Conservation (phyloP, 139 green algal species). For the Micromonas pusilla region DNA sequence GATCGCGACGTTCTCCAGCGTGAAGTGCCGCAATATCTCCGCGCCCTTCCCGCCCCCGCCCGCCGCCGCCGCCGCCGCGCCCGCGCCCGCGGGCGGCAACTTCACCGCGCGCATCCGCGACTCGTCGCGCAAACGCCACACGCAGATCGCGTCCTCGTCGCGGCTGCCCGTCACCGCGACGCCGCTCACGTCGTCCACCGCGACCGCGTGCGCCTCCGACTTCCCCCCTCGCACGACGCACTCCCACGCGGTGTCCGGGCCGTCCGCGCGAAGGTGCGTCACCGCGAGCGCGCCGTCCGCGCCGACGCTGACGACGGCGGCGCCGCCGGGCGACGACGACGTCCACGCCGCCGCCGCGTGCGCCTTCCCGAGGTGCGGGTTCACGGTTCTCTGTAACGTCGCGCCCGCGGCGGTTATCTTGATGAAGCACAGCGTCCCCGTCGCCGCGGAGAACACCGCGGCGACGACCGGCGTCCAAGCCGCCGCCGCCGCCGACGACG, state of each 20-base stretch:
- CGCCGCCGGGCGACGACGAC: too few species aligned
- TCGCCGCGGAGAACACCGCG: too few species aligned
- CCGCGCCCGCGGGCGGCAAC: too few species aligned
- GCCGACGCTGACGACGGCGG: not conserved
- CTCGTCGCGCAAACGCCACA: not conserved
- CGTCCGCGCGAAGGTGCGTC: not conserved
- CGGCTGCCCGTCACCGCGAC: not conserved
- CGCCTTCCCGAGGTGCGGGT: too few species aligned
- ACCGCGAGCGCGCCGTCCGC: not conserved
- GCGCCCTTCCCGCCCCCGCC: too few species aligned
- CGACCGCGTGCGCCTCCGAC: not conserved
- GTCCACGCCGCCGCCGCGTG: not conserved
- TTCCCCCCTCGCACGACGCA: not conserved
- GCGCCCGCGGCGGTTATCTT: too few species aligned
- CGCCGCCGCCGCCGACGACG: not conserved
- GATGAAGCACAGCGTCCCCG: too few species aligned
- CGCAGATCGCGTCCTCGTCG: not conserved
- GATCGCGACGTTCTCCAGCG: not conserved
- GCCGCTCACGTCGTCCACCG: not conserved
- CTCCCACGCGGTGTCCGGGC: not conserved
- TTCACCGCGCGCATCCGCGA: not conserved
- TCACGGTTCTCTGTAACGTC: too few species aligned
- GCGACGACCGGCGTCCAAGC: too few species aligned
- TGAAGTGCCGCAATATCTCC: too few species aligned
- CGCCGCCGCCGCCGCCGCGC: too few species aligned